Conservation (phyloP, 352 stramenopile genomes). For the Bremia lactucae region DNA sequence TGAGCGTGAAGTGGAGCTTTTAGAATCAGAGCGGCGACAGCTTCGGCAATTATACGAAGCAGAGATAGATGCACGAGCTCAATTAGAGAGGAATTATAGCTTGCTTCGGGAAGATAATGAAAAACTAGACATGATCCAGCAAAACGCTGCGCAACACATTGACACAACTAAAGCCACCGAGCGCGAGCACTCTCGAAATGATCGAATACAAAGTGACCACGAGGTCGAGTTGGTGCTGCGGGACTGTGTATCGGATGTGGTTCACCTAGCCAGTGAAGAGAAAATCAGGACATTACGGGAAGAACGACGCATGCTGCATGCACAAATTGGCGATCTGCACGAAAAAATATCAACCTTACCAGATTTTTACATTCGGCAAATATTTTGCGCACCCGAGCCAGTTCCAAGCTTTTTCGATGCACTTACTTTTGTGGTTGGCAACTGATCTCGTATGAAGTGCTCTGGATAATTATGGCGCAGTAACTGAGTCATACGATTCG, state of each 20-base stretch:
- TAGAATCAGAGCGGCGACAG: constrained; percentile 34
- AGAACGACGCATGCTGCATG: constrained; percentile 59
- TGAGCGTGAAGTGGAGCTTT: constrained; percentile 28
- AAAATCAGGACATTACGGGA: constrained; percentile 47
- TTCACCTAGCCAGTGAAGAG: constrained; percentile 42
- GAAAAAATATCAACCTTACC: constrained; percentile 76
- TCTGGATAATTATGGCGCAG: too few relatives aligned
- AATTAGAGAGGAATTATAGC: constrained; percentile 16
- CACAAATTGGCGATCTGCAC: constrained; percentile 59
- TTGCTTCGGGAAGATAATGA: constrained; percentile 18
- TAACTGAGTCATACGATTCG: constrained; percentile 24
- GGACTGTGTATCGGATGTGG: constrained; percentile 46
- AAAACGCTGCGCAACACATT: constrained; percentile 7
- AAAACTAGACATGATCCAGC: constrained; percentile 14
- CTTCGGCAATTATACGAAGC: constrained; percentile 25
- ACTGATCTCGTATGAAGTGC: too few relatives aligned
- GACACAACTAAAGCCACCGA: constrained; percentile 20
- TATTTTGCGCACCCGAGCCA: constrained; percentile 71
- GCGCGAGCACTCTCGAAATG: constrained; percentile 21
- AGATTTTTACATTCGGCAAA: constrained; percentile 79
- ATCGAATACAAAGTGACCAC: too few relatives aligned
- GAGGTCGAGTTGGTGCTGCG: constrained; percentile 48
- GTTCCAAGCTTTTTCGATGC: constrained; percentile 71
- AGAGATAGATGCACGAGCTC: constrained; percentile 17
- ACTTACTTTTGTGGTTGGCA: constrained; percentile 37